These are phyloP conservation scores for Entonaema liquescens DNA, from an alignment of 495 filamentous ascomycete genomes.

Conservation along the genomic window DNA sequence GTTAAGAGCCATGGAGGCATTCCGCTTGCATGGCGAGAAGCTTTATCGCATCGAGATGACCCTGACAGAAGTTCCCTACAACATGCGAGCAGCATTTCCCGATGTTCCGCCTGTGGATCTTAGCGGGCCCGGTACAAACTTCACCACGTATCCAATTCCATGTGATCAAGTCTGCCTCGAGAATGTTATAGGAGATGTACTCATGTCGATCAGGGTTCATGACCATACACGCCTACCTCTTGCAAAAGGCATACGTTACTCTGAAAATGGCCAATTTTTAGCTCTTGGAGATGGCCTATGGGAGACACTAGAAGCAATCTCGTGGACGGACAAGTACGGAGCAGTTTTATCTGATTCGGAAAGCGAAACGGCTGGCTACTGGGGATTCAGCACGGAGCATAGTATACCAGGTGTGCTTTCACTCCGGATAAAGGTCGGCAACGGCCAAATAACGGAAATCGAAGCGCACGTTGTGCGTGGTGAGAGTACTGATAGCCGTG, in stretches of 20 bases:
- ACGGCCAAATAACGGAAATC: slow-evolving; percentile 44
- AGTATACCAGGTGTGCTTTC: slow-evolving; percentile 40
- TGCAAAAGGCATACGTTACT: slow-evolving; percentile 39
- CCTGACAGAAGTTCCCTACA: slow-evolving; percentile 40
- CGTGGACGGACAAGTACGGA: slow-evolving; percentile 40
- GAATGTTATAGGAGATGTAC: slow-evolving; percentile 36
- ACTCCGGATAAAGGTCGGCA: slow-evolving; percentile 37
- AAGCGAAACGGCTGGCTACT: slow-evolving; percentile 39
- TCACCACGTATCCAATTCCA: slow-evolving; percentile 21
- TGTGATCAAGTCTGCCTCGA: slow-evolving; percentile 43
- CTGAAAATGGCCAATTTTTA: slow-evolving; percentile 48
- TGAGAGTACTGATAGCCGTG: slow-evolving; percentile 21
- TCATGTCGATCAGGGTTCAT: slow-evolving; percentile 39
- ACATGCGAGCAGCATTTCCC: slow-evolving; percentile 33
- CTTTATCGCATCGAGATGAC: slow-evolving; percentile 43
- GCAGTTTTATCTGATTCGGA: slow-evolving; percentile 38
- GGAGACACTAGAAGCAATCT: slow-evolving; percentile 39
- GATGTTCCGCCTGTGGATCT: slow-evolving; percentile 20
- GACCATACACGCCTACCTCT: slow-evolving; percentile 39
- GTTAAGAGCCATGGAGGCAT: slow-evolving; percentile 37
- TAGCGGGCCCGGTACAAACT: slow-evolving; percentile 29
- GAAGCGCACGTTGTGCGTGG: slow-evolving; percentile 41
- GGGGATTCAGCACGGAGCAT: slow-evolving; percentile 40
- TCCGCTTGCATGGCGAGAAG: slow-evolving; percentile 40
- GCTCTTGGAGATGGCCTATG: slow-evolving; percentile 45